These are phyloP conservation scores for Syzygium aqueum DNA, from an alignment of 345 rosid genomes.

Conservation along the genomic window DNA sequence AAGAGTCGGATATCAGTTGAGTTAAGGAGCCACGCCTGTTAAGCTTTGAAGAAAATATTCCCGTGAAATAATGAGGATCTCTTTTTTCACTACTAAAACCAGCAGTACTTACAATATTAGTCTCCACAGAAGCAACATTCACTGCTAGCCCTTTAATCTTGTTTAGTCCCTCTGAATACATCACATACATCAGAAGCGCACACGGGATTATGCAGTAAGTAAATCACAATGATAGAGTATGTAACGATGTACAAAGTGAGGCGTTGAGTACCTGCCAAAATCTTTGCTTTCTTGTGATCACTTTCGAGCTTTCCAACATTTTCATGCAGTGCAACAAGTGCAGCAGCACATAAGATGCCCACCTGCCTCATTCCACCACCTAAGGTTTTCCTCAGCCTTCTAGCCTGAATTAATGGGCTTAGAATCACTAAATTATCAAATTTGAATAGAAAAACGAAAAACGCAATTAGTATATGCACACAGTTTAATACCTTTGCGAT, in stretches of 20 bases:
- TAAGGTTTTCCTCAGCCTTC: conserved; percentile 73
- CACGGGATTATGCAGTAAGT: background rate
- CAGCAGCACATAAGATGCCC: conserved; percentile 82
- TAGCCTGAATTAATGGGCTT: conserved; percentile 35
- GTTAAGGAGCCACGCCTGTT: background rate
- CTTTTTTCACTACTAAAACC: background rate
- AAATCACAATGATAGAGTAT: background rate
- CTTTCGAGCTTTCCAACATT: conserved; percentile 52
- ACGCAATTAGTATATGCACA: background rate
- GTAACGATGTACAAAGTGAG: background rate
- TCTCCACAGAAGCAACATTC: conserved; percentile 64
- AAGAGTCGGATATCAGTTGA: background rate
- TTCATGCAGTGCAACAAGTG: conserved; percentile 63
- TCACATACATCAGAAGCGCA: background rate
- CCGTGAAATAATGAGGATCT: background rate
- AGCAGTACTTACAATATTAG: conserved; percentile 66
- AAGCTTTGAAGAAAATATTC: background rate
- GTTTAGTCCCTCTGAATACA: conserved; percentile 54
- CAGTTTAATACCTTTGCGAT: conserved; percentile 44
- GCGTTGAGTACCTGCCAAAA: conserved; percentile 53
- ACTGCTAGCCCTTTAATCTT: conserved; percentile 61
- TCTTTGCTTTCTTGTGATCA: conserved; percentile 79
- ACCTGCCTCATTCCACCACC: conserved; percentile 98
- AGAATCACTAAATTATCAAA: background rate
- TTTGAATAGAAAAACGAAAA: background rate